A percentile compares a stretch with the other conserved stretches of the same genome.
These are phyloP conservation scores for Alternaria sp. DNA, from an alignment of 2,329 filamentous ascomycete genomes.

Conservation along the genomic window DNA sequence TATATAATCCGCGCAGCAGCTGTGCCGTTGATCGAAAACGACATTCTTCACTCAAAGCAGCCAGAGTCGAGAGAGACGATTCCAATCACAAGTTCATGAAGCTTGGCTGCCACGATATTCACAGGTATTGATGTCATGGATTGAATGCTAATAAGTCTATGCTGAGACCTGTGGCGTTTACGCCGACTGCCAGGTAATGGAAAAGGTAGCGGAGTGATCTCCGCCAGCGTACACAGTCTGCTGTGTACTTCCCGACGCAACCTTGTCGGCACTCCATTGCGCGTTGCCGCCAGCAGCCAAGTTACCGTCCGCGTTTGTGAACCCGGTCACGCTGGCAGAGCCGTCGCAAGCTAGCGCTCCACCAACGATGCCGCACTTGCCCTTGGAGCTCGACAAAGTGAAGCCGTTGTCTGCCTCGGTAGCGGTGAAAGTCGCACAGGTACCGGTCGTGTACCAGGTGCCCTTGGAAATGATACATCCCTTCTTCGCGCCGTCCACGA, in stretches of 20 bases:
- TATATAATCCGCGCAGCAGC: background rate
- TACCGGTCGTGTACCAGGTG: slow-evolving; percentile 71
- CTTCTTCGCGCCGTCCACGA: slow-evolving; percentile 54
- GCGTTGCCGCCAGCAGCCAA: slow-evolving; percentile 49
- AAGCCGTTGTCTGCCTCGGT: slow-evolving; percentile 44
- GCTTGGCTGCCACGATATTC: background rate
- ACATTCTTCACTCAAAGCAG: background rate
- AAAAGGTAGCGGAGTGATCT: slow-evolving; percentile 42
- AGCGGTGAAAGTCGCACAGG: slow-evolving; percentile 71
- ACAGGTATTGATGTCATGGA: background rate
- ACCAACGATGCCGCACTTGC: slow-evolving; percentile 61
- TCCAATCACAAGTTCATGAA: background rate
- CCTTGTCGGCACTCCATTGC: slow-evolving; percentile 53
- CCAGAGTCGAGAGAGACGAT: background rate
- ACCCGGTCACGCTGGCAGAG: slow-evolving; percentile 53
- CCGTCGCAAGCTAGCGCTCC: slow-evolving; percentile 64
- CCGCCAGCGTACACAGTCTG: slow-evolving; percentile 51
- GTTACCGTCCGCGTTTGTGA: slow-evolving; percentile 45
- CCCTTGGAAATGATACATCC: slow-evolving; percentile 74
- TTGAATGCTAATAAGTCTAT: background rate
- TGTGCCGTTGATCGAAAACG: background rate
- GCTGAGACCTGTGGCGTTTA: background rate
- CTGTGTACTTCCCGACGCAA: slow-evolving; percentile 53
- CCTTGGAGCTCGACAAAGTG: slow-evolving; percentile 43
- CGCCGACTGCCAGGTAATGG: slow-evolving; percentile 47